These are phyloP conservation scores for Penicillium psychrosexuale DNA, from an alignment of 2,329 filamentous ascomycete genomes.

Conservation along the genomic window DNA sequence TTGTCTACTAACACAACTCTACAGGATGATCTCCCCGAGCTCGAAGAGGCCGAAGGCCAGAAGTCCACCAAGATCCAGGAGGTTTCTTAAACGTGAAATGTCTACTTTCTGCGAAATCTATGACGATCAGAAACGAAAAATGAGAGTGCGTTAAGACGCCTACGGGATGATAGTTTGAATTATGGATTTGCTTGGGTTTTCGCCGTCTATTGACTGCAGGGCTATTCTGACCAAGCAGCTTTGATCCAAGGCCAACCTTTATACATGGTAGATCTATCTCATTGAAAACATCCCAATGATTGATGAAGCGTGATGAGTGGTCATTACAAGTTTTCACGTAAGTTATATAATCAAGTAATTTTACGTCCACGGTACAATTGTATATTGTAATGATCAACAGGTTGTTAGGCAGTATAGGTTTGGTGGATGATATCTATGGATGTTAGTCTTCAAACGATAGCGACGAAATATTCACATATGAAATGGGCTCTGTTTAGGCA, in stretches of 20 bases:
- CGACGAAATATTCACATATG: too few relatives aligned
- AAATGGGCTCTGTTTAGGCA: too few relatives aligned
- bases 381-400: neutral
- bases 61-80: slow-evolving; percentile 40
- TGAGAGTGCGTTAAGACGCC: slow-evolving; percentile 14
- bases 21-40: slow-evolving; percentile 80
- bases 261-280: slow-evolving; percentile 1
- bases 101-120: slow-evolving; percentile 19
- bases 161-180: slow-evolving; percentile 11
- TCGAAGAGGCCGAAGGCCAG: slow-evolving; percentile 47
- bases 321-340: neutral
- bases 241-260: neutral
- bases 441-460: too few relatives aligned
- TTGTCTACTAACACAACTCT: slow-evolving; percentile 8
- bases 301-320: slow-evolving; percentile 8
- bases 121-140: slow-evolving; percentile 29
- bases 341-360: neutral
- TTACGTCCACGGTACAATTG: neutral
- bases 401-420: too few relatives aligned
- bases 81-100: slow-evolving; percentile 28
- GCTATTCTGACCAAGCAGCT: neutral
- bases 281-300: slow-evolving; percentile 10
- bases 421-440: too few relatives aligned
- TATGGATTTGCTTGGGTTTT: slow-evolving; percentile 9
- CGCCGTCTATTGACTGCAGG: neutral